phyloP scores from a whole-genome alignment of 1,139 yeast species.

The Saccharomycopsis hybrid region DNA sequence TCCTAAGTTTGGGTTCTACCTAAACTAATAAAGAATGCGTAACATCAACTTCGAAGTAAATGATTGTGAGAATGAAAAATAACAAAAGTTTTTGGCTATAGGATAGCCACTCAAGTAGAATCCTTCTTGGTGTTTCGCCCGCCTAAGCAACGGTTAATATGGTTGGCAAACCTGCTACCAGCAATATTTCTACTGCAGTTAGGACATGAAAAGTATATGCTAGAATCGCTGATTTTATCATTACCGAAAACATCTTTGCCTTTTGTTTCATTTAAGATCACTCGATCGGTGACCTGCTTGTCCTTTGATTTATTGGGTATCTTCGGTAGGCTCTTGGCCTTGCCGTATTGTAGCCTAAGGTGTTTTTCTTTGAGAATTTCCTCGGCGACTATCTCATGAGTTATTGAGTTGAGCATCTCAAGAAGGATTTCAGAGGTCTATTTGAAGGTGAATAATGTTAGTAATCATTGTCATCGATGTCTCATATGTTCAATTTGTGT shows the following conservation, averaged over 20 bases:
- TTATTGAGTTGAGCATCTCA: slow-evolving; percentile 19
- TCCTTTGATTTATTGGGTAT: slow-evolving; percentile 14
- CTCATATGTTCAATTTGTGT: too few species aligned
- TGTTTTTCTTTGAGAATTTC: slow-evolving; percentile 20
- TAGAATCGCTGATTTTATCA: slow-evolving; percentile 36
- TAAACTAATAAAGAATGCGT: too few species aligned
- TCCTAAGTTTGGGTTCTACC: too few species aligned
- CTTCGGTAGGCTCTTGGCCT: slow-evolving; percentile 13
- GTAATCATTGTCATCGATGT: too few species aligned
- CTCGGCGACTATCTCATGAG: slow-evolving; percentile 21
- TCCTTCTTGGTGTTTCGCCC: slow-evolving; percentile 33
- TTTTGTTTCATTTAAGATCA: slow-evolving; percentile 11
- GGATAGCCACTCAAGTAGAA: neutral
- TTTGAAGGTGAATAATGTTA: too few species aligned
- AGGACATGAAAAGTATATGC: slow-evolving; percentile 63
- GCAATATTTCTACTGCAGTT: slow-evolving; percentile 84
- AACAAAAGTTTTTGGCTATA: neutral
- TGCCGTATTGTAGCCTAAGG: slow-evolving; percentile 19
- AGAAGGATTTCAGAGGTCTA: slow-evolving; percentile 19
- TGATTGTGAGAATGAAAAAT: neutral
- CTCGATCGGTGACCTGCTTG: slow-evolving; percentile 13
- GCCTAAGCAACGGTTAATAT: slow-evolving; percentile 78
- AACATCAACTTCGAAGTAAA: neutral
- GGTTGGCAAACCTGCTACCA: slow-evolving; percentile 89
- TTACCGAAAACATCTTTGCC: slow-evolving; percentile 44